These are phyloP conservation scores for Apostasia ramifera DNA, from an alignment of 106 monocot genomes.

Conservation along the genomic window DNA sequence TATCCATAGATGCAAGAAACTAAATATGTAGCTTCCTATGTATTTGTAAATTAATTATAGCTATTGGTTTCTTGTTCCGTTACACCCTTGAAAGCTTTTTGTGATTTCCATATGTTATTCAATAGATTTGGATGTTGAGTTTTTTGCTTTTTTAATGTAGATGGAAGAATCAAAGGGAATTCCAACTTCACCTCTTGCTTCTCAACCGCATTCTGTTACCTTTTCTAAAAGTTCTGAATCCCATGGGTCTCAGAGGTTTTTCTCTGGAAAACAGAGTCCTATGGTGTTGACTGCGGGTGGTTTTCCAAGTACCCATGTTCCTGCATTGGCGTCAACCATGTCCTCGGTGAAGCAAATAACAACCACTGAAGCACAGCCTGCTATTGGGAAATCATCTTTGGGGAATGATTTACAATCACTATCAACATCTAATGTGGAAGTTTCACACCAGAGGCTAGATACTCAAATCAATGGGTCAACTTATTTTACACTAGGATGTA, in stretches of 20 bases:
- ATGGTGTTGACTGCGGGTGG: conserved; percentile 23
- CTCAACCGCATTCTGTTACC: conserved; percentile 12
- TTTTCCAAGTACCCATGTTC: conserved; percentile 26
- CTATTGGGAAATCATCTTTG: conserved; percentile 19
- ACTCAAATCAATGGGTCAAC: conserved; percentile 17
- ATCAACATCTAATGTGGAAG: conserved; percentile 9
- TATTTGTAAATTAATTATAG: no score
- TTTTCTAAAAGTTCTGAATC: conserved; percentile 16
- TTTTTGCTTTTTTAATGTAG: conserved; percentile 12
- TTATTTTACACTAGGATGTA: conserved; percentile 33
- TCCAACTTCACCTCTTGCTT: conserved; percentile 10
- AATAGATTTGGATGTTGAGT: not conserved
- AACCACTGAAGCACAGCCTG: conserved; percentile 10
- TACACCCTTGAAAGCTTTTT: no score
- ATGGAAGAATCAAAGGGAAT: conserved; percentile 49
- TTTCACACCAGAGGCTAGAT: conserved; percentile 29
- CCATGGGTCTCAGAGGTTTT: conserved; percentile 39
- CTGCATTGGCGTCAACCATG: conserved; percentile 15
- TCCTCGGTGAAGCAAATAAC: conserved; percentile 29
- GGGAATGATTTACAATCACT: conserved; percentile 8
- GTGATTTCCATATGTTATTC: no score
- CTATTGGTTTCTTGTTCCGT: no score
- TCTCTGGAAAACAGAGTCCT: conserved; percentile 25
- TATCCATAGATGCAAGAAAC: no score
- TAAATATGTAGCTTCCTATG: no score